Conservation (phyloP, 2,329 filamentous ascomycete genomes). For the Aspergillus uvarum region DNA sequence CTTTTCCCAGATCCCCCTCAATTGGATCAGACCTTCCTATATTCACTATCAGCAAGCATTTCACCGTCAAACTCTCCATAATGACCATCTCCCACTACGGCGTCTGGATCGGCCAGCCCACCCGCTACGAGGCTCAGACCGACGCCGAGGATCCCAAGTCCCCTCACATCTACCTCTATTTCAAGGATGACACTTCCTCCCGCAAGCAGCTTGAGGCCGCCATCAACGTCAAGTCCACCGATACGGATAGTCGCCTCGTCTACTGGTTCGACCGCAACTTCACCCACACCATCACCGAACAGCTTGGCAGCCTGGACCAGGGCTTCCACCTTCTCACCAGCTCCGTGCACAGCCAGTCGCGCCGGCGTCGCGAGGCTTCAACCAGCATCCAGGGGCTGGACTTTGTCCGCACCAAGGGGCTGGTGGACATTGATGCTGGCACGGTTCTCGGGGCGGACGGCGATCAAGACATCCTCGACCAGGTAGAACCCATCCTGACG, state of each 20-base stretch:
- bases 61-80: background rate
- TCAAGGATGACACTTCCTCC: constrained; percentile 4
- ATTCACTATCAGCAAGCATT: too few relatives aligned
- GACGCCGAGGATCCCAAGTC: constrained; percentile 3
- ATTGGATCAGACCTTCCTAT: background rate
- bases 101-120: constrained; percentile 14
- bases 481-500: constrained; percentile 16
- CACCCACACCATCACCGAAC: constrained; percentile 15
- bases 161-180: constrained; percentile 7
- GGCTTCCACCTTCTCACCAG: constrained; percentile 13
- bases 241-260: constrained; percentile 19
- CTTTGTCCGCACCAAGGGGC: constrained; percentile 16
- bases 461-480: constrained; percentile 37
- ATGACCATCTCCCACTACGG: constrained; percentile 19
- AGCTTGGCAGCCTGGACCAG: constrained; percentile 6
- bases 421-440: constrained; percentile 18
- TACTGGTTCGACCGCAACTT: constrained; percentile 20
- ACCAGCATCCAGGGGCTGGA: constrained; percentile 11
- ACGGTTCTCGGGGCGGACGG: constrained; percentile 19
- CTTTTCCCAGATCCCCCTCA: background rate
- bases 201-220: constrained; percentile 13
- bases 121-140: constrained; percentile 3
- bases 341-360: background rate
- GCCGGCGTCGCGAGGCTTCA: background rate
- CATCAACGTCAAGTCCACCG: constrained; percentile 20